A percentile compares a stretch with the other conserved stretches of the same genome.
Evolutionary conservation across 495 filamentous ascomycete species (phyloP).

Genomic region (Talaromyces borbonicus): DNA sequence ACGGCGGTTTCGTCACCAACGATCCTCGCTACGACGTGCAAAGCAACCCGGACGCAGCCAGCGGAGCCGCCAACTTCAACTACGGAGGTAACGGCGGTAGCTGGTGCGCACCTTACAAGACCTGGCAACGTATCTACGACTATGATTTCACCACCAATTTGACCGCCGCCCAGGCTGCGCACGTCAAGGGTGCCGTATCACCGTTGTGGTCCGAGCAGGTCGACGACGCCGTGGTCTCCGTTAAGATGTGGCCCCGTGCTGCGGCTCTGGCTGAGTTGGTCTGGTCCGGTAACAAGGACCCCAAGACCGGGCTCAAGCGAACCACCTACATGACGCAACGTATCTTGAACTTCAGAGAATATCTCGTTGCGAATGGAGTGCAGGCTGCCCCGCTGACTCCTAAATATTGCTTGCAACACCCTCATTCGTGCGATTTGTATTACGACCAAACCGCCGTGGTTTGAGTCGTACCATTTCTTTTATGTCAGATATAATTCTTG

Average conservation of each 20-base stretch:
- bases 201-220: conserved; percentile 48
- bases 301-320: conserved; percentile 23
- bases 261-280: conserved; percentile 44
- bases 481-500: too few relatives aligned
- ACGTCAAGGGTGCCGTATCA: conserved; percentile 39
- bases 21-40: conserved; percentile 43
- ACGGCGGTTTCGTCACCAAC: conserved; percentile 43
- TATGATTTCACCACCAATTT: conserved; percentile 46
- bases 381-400: conserved; percentile 37
- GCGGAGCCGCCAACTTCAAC: conserved; percentile 39
- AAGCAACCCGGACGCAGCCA: conserved; percentile 31
- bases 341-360: conserved; percentile 49
- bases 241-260: conserved; percentile 44
- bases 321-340: conserved; percentile 44
- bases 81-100: conserved; percentile 42
- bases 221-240: conserved; percentile 40
- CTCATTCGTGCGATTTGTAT: conserved; percentile 45
- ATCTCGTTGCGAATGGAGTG: conserved; percentile 44
- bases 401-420: conserved; percentile 47
- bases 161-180: conserved; percentile 30
- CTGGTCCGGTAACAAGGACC: conserved; percentile 45
- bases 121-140: conserved; percentile 53
- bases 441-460: conserved; percentile 35
- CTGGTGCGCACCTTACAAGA: conserved; percentile 52
- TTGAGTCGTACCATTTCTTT: conserved; percentile 2